phyloP scores from a whole-genome alignment of 2,329 filamentous ascomycete genomes.

The Pseudovirgaria hyperparasitica region DNA sequence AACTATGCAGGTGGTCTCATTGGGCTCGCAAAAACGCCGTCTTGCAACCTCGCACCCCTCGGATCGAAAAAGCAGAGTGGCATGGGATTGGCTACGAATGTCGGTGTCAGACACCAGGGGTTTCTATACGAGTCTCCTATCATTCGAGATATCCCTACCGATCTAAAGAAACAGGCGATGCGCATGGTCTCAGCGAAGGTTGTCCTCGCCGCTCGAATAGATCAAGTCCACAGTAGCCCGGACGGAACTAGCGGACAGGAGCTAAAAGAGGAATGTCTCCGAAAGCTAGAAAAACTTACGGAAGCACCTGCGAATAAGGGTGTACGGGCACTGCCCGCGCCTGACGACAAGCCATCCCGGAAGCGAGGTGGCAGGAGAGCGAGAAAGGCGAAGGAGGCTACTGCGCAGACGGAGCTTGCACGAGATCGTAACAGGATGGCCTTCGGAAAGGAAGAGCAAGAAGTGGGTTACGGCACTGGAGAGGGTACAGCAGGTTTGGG shows the following conservation, averaged over 20 bases:
- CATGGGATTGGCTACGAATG: constrained; percentile 80
- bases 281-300: constrained; percentile 82
- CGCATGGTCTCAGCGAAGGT: constrained; percentile 89
- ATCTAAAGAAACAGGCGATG: constrained; percentile 87
- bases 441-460: constrained; percentile 89
- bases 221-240: constrained; percentile 67
- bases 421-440: constrained; percentile 95
- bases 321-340: constrained; percentile 71
- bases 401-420: constrained; percentile 89
- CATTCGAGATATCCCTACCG: constrained; percentile 69
- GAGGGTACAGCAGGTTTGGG: constrained; percentile 80
- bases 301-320: constrained; percentile 86
- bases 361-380: constrained; percentile 87
- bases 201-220: constrained; percentile 82
- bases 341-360: constrained; percentile 86
- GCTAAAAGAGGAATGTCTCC: constrained; percentile 68
- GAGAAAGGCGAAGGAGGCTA: constrained; percentile 89
- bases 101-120: constrained; percentile 80
- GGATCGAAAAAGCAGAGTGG: constrained; percentile 78
- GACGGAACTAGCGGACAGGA: constrained; percentile 76
- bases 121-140: constrained; percentile 89
- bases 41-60: constrained; percentile 83
- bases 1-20: constrained; percentile 84
- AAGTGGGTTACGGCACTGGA: constrained; percentile 79
- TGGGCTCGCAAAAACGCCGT: constrained; percentile 79